These are phyloP conservation scores for Carex littledalei DNA, from an alignment of 176 grass and related monocot species.

Conservation along the genomic window DNA sequence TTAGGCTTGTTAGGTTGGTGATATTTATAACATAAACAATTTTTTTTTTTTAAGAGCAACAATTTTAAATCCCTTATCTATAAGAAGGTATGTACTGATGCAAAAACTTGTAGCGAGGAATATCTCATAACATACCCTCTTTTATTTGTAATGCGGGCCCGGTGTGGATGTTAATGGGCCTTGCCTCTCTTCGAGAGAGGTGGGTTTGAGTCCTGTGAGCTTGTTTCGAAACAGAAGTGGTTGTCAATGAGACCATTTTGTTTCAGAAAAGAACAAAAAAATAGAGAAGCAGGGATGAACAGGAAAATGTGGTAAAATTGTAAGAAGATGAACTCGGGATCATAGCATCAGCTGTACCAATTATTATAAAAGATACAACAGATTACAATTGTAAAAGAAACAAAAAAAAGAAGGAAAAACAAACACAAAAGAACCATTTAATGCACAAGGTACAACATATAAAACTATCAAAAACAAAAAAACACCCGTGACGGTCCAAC, in stretches of 20 bases:
- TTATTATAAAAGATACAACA: neutral
- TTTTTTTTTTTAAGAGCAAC: neutral
- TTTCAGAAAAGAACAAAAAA: neutral
- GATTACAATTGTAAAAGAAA: neutral
- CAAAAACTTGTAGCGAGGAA: neutral
- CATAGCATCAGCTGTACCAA: neutral
- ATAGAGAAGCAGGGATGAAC: neutral
- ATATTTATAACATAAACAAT: neutral
- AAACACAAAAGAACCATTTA: conserved; percentile 11
- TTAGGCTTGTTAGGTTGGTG: neutral
- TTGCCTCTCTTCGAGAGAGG: neutral
- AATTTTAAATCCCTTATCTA: neutral
- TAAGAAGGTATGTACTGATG: neutral
- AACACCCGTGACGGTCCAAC: neutral
- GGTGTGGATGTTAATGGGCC: neutral
- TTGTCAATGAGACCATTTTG: neutral
- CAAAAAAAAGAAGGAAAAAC: neutral
- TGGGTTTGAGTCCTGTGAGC: neutral
- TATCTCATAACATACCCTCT: neutral
- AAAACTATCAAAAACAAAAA: neutral
- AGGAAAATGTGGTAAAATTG: neutral
- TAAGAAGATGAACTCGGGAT: neutral
- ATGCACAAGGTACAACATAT: neutral
- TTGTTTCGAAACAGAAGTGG: neutral
- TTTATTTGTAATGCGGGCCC: neutral